Base-by-base conservation (phyloP, 371 early-diverging fungal species). In the Phascolomyces articulosus region DNA sequence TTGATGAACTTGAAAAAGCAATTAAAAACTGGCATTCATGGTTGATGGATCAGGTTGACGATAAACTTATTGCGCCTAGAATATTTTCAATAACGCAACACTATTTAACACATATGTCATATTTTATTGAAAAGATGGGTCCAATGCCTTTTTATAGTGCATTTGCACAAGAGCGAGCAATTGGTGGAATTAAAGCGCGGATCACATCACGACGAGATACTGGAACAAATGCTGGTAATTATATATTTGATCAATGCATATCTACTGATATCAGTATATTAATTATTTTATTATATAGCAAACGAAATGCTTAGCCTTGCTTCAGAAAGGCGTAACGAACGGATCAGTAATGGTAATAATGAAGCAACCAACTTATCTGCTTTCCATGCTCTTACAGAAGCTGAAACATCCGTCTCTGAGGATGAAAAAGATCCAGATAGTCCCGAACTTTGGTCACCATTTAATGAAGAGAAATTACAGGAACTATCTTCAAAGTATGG, bases 81-180 rank as follows among this genome's bases (percentile, higher is more conserved):
- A 27, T 60, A 11, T 60, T 60, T 26, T 44, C 60, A 6, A 47
- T 60, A 7, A 44, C 44, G 3, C 47, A 60, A 4, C 60, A 60
- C 20, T 60, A 60, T 24, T 26, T 44, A 9, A 40, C 16, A 11
- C 60, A 60, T 60, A 60, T 44, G 9, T 28, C 27, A 4, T 20
- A 20, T 18, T 20, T 60, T 18, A 41, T 60, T 13, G 21, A 20
- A 47, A 9, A 1, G 20, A 18, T 48, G n/a, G 60, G 60, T 10
- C 60, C 60, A 13, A 6, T 60, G 26, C 16, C 47, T 15, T 27
- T 26, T 28, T 41, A 27, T 28, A 44, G 28, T 24, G 47, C 60
- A 20, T 60, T 60, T 60, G 47, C 60, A 18, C n/a, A 44, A 47
- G 60, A 60, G 27, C 41, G 60, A 4, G 27, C 41, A 40, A 60